Evolutionary conservation across 352 stramenopile genomes (phyloP).

Genomic region (Phytophthora idaei): DNA sequence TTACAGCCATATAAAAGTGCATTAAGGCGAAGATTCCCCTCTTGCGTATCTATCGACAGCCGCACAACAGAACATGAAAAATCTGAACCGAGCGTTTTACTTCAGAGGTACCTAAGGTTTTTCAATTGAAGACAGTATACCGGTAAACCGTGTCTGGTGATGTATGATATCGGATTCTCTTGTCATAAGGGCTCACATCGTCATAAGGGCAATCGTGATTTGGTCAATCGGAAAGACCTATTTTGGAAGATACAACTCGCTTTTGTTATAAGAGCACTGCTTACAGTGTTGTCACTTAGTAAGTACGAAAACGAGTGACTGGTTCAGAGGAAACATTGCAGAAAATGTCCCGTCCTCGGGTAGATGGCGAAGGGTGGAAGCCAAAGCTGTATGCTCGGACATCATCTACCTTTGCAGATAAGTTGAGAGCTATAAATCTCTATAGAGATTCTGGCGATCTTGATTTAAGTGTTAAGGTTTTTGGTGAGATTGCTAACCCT

Average conservation of each 20-base stretch:
- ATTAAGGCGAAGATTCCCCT: no score
- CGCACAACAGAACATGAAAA: no score
- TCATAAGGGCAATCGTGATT: background rate
- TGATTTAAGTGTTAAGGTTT: background rate
- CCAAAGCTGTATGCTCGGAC: background rate
- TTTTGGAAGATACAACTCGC: background rate
- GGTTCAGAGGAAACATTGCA: background rate
- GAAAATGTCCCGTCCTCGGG: no score
- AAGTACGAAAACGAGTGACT: background rate
- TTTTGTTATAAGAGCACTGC: background rate
- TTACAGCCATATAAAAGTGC: no score
- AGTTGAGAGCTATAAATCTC: background rate
- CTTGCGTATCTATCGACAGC: no score
- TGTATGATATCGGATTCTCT: no score
- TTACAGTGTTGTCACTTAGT: background rate
- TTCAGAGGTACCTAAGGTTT: no score
- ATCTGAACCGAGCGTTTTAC: no score
- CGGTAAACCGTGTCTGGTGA: no score
- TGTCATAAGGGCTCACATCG: background rate
- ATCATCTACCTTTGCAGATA: background rate
- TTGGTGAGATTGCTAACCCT: background rate
- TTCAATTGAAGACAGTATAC: no score
- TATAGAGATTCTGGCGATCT: background rate
- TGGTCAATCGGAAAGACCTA: background rate
- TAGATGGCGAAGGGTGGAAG: background rate